Base-by-base conservation (phyloP, 805 yeast genomes). In the Torulaspora maleeae region DNA sequence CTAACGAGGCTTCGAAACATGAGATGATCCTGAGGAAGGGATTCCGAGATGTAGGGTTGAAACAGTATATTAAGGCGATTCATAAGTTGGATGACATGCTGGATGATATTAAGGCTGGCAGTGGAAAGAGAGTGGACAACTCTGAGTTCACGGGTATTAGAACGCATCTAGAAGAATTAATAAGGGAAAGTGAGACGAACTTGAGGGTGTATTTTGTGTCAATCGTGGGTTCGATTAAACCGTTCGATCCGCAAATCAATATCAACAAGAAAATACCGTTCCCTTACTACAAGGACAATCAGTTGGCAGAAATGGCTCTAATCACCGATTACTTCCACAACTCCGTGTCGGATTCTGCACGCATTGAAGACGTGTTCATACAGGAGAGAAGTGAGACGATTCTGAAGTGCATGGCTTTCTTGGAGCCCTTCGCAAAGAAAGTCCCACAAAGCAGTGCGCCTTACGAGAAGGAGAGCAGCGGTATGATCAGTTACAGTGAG, bases 101-200 rank as follows among this genome's bases (percentile, higher is more conserved):
- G 44, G 68, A 67, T 36, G 74, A 72, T 50, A 66, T 78, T 32
- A 63, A 63, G 55, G 59, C 66, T 45, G 50, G 66, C 33, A 51
- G 56, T 25, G 56, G 55, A 43, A 47, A 52, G 16, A 40, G 38
- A 27, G 27, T 43, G n/a, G 50, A 50, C 9, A 57, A 56, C 43
- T 55, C 61, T 2, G 78, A 76, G 45, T 87, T 85, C 57, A 77
- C 76, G 45, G 93, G 95, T 19, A 77, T 88, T 4, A 68, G 79
- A 35, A 76, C 78, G 27, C 81, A 80, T 56, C 69, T 86, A 30
- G 76, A 76, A 22, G 74, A 72, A 27, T 66, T 81, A 3, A 75
- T 86, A 12, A 71, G 71, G 34, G 74, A 73, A 47, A 77, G 85
- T 30, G 88, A 83, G 50, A 56, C 72, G 37, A 75, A 75, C 36